These are phyloP conservation scores for Recurvomyces mirabilis DNA, from an alignment of 495 filamentous ascomycete species.

Conservation along the genomic window DNA sequence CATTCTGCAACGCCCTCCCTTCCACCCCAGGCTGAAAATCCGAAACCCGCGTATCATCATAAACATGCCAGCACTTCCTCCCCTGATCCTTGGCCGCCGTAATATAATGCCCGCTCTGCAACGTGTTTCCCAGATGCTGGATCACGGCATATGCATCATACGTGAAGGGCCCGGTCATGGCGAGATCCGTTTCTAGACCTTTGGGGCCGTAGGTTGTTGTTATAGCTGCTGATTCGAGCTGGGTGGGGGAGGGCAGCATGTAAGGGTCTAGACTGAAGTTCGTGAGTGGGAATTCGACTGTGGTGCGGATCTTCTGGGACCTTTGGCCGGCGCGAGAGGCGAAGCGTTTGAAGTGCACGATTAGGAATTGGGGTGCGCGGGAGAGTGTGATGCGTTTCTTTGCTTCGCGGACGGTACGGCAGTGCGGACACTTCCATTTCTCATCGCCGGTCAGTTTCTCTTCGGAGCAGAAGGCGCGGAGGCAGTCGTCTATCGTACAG, in stretches of 20 bases:
- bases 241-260: slow-evolving; percentile 35
- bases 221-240: slow-evolving; percentile 21
- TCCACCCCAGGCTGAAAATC: slow-evolving; percentile 40
- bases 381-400: slow-evolving; percentile 66
- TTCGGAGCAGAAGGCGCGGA: slow-evolving; percentile 56
- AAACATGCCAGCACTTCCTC: slow-evolving; percentile 51
- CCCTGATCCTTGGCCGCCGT: slow-evolving; percentile 51
- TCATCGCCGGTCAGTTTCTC: slow-evolving; percentile 57
- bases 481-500: slow-evolving; percentile 46
- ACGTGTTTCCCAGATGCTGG: slow-evolving; percentile 51
- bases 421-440: slow-evolving; percentile 60
- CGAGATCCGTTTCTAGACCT: slow-evolving; percentile 26
- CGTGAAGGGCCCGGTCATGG: slow-evolving; percentile 50
- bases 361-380: slow-evolving; percentile 56
- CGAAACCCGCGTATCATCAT: slow-evolving; percentile 49
- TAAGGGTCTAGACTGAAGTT: slow-evolving; percentile 53
- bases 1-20: slow-evolving; percentile 38
- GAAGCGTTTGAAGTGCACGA: slow-evolving; percentile 71
- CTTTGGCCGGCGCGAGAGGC: slow-evolving; percentile 39
- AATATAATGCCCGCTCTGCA: slow-evolving; percentile 61
- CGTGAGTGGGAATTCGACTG: slow-evolving; percentile 56
- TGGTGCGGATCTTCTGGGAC: slow-evolving; percentile 53
- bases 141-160: slow-evolving; percentile 66
- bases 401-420: slow-evolving; percentile 55
- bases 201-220: slow-evolving; percentile 4